phyloP scores from a whole-genome alignment of 2,329 filamentous ascomycete species.

The Sphaerulina vaccinii region DNA sequence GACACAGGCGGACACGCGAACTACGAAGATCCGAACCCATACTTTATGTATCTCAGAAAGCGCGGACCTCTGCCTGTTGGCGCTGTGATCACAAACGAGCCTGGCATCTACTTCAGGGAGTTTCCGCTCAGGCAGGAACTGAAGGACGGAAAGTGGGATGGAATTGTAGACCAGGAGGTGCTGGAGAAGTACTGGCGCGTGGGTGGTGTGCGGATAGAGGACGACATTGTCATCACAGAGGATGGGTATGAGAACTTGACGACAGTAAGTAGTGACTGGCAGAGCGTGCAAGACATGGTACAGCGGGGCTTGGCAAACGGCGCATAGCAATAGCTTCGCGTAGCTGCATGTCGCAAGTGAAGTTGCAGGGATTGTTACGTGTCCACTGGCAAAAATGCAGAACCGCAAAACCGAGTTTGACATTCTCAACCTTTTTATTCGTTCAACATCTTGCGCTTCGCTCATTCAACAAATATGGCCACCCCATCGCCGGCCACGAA shows the following conservation, averaged over 20 bases:
- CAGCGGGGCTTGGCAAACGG: slow-evolving; percentile 12
- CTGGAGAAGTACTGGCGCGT: slow-evolving; percentile 71
- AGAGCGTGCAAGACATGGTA: slow-evolving; percentile 30
- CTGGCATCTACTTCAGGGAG: slow-evolving; percentile 77
- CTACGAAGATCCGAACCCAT: slow-evolving; percentile 67
- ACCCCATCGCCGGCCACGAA: too few species aligned
- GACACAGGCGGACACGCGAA: slow-evolving; percentile 51
- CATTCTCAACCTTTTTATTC: too few species aligned
- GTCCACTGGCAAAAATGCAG: too few species aligned
- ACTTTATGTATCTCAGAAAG: slow-evolving; percentile 86
- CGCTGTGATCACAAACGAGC: slow-evolving; percentile 90
- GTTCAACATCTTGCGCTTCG: too few species aligned
- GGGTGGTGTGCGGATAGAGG: slow-evolving; percentile 87
- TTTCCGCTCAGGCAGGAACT: slow-evolving; percentile 71
- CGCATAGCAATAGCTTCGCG: not conserved
- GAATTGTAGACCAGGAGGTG: slow-evolving; percentile 64
- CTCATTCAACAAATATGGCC: too few species aligned
- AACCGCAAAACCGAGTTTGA: too few species aligned
- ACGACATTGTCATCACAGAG: slow-evolving; percentile 78
- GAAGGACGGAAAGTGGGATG: slow-evolving; percentile 58
- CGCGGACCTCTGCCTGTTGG: slow-evolving; percentile 52
- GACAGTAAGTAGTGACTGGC: slow-evolving; percentile 64
- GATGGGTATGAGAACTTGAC: slow-evolving; percentile 82
- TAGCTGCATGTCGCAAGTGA: not conserved
- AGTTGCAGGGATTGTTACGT: not conserved